Evolutionary conservation across 2,329 filamentous ascomycete genomes (phyloP).

Genomic region (Epichloe sp.): DNA sequence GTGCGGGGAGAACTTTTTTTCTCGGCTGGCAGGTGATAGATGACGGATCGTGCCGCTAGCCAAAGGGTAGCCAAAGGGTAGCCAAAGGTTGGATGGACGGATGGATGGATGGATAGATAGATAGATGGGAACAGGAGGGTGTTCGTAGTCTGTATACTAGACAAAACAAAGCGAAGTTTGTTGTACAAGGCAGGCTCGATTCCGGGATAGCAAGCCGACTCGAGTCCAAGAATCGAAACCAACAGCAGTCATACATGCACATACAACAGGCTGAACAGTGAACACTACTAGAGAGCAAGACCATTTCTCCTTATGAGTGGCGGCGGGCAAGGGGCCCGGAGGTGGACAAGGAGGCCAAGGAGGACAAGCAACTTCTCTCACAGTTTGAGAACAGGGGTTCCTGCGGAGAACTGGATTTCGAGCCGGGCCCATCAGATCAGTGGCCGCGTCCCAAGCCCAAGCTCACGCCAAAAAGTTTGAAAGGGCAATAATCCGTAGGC

Average conservation of each 20-base stretch:
- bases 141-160: no score
- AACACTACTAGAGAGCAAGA: neutral
- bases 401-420: constrained; percentile 2
- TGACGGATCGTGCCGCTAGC: constrained; percentile 2
- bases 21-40: constrained; percentile 5
- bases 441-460: neutral
- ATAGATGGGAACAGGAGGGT: no score
- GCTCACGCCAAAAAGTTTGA: no score
- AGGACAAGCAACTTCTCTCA: neutral
- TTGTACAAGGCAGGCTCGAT: neutral
- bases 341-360: no score
- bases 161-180: neutral
- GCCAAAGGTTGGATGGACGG: no score
- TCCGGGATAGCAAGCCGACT: neutral
- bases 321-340: constrained; percentile 1
- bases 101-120: no score
- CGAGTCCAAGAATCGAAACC: neutral
- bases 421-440: neutral
- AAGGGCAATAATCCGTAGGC: no score
- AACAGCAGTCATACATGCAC: neutral
- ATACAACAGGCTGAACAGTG: no score
- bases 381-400: constrained; percentile 1
- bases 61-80: neutral
- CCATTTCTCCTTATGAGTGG: constrained; percentile 2
- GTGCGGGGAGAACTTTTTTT: constrained; percentile 9